These are phyloP conservation scores for Encephalitozoon hellem DNA, from an alignment of 371 early-diverging fungal species.

Conservation along the genomic window DNA sequence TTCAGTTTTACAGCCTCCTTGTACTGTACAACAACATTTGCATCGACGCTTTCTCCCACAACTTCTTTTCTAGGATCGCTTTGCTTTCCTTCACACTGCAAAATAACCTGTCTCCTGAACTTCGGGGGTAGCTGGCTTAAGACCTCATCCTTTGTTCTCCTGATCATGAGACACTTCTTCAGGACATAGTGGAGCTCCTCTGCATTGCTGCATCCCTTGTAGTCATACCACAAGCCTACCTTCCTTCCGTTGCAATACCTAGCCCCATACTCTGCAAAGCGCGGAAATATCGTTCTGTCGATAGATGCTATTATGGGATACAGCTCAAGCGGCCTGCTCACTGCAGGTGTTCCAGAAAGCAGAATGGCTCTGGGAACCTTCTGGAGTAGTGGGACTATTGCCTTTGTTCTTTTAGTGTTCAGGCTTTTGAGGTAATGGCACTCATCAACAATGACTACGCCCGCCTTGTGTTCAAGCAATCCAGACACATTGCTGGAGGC, in stretches of 20 bases:
- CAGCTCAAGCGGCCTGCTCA: slow-evolving; percentile 65
- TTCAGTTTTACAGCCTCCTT: slow-evolving; percentile 61
- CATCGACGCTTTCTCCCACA: slow-evolving; percentile 22
- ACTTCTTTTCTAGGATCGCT: neutral
- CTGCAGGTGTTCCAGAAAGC: slow-evolving; percentile 64
- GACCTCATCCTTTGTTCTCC: slow-evolving; percentile 63
- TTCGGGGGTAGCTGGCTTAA: slow-evolving; percentile 62
- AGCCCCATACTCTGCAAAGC: slow-evolving; percentile 60
- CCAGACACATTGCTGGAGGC: slow-evolving; percentile 25
- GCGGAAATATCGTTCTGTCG: slow-evolving; percentile 57
- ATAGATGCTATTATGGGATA: slow-evolving; percentile 63
- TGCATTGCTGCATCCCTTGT: slow-evolving; percentile 62
- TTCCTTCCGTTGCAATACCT: slow-evolving; percentile 64
- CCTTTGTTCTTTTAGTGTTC: slow-evolving; percentile 61
- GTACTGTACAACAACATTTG: slow-evolving; percentile 22
- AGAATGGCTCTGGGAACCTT: slow-evolving; percentile 58
- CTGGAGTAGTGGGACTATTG: slow-evolving; percentile 62
- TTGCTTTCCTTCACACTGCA: slow-evolving; percentile 23
- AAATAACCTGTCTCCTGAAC: slow-evolving; percentile 60
- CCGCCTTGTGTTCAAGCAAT: slow-evolving; percentile 7
- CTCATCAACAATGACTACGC: slow-evolving; percentile 59
- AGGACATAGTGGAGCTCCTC: slow-evolving; percentile 64
- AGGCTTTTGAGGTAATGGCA: slow-evolving; percentile 65
- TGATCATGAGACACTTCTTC: slow-evolving; percentile 63
- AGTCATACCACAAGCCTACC: slow-evolving; percentile 42